phyloP scores from a whole-genome alignment of 1,284 basidiomycete species.

The Tranzscheliella williamsii region DNA sequence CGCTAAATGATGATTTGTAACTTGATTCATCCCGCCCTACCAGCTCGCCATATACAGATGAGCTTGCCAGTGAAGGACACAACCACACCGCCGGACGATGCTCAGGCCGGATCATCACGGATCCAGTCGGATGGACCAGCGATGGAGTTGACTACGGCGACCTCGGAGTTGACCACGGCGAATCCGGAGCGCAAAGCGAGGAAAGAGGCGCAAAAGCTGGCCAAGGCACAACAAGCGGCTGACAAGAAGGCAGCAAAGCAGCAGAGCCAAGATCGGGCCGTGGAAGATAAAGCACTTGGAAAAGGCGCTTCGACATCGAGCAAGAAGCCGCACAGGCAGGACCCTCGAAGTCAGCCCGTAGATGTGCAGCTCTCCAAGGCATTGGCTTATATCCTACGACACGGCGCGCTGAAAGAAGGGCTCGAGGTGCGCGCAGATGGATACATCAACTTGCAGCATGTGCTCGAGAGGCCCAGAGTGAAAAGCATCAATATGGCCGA shows the following conservation, averaged over 20 bases:
- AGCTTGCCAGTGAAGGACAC: too few species aligned
- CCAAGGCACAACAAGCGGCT: conserved; percentile 14
- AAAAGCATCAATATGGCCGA: conserved; percentile 47
- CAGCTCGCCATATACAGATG: too few species aligned
- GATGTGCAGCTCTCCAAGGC: conserved; percentile 71
- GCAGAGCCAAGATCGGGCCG: conserved; percentile 1
- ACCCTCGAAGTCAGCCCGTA: conserved; percentile 8
- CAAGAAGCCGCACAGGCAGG: conserved; percentile 1
- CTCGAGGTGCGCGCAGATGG: conserved; percentile 77
- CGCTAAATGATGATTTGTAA: too few species aligned
- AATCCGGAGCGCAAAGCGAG: conserved; percentile 36
- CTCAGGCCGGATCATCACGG: too few species aligned
- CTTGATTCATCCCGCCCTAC: too few species aligned
- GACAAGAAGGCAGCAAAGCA: conserved; percentile 13
- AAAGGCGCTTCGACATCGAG: background rate
- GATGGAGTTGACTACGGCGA: too few species aligned
- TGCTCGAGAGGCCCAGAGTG: conserved; percentile 42
- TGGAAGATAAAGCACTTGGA: background rate
- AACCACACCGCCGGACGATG: too few species aligned
- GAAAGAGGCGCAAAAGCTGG: conserved; percentile 38
- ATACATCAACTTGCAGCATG: conserved; percentile 72
- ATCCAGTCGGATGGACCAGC: too few species aligned
- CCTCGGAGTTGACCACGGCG: too few species aligned
- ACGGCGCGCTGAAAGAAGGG: conserved; percentile 77
- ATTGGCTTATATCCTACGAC: conserved; percentile 79